phyloP scores from a whole-genome alignment of 768 basidiomycete genomes.

The Xerocomellus amylosporus region DNA sequence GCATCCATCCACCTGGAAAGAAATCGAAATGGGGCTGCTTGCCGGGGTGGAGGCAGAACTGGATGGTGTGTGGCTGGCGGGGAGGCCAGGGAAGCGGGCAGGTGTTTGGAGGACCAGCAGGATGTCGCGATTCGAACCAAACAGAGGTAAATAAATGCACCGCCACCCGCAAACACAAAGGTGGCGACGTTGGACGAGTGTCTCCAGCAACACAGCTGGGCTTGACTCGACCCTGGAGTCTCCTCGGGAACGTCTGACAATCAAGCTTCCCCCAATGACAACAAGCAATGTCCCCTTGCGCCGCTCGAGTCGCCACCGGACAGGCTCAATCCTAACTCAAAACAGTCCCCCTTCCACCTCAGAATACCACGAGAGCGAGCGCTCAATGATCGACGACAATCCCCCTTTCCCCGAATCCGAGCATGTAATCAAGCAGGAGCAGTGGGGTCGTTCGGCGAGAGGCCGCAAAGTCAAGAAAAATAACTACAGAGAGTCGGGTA shows the following conservation, averaged over 20 bases:
- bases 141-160: conserved; percentile 27
- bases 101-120: conserved; percentile 25
- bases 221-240: conserved; percentile 19
- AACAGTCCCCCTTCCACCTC: conserved; percentile 30
- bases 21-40: not conserved
- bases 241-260: conserved; percentile 19
- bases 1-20: not conserved
- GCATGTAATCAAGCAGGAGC: not conserved
- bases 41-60: not conserved
- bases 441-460: conserved; percentile 30
- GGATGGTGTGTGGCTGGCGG: conserved; percentile 16
- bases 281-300: conserved; percentile 14
- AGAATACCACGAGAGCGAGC: conserved; percentile 35
- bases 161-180: conserved; percentile 35
- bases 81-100: conserved; percentile 23
- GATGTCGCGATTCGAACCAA: conserved; percentile 20
- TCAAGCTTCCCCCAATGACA: conserved; percentile 25
- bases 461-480: conserved; percentile 42
- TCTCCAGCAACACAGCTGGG: conserved; percentile 20
- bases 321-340: conserved; percentile 21
- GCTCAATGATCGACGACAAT: conserved; percentile 31
- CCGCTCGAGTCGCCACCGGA: conserved; percentile 25
- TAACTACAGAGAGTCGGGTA: conserved; percentile 45
- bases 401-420: not conserved
- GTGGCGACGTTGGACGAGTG: conserved; percentile 20